phyloP scores from a whole-genome alignment of 495 filamentous ascomycete genomes.

The Pseudoneurospora amorphoporcata region DNA sequence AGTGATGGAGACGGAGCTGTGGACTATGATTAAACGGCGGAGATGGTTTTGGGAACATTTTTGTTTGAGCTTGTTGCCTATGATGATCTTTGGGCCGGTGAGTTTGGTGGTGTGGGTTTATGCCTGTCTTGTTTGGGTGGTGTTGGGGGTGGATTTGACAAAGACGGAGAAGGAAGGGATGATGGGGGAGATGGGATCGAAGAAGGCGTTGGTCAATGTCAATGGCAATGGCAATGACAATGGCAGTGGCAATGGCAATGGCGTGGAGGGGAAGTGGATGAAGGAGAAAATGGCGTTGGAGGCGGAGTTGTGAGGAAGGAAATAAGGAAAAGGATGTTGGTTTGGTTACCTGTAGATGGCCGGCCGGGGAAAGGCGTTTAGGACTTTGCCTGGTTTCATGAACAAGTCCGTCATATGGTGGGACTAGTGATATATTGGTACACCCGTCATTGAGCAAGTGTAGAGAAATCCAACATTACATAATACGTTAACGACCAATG shows the following conservation, averaged over 20 bases:
- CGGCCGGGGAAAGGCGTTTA: no score
- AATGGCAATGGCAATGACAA: no score
- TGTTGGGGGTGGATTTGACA: not conserved
- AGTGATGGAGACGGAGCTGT: constrained; percentile 27
- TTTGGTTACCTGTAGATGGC: no score
- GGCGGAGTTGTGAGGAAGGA: not conserved
- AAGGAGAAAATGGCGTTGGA: not conserved
- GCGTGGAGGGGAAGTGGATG: not conserved
- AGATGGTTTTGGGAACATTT: constrained; percentile 17
- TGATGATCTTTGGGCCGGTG: constrained; percentile 22
- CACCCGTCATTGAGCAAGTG: no score
- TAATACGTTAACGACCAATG: no score
- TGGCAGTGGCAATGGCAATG: not conserved
- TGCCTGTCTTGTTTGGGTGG: not conserved
- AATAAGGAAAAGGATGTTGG: no score
- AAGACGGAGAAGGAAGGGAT: not conserved
- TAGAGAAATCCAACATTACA: no score
- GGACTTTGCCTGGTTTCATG: no score
- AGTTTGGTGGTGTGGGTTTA: constrained; percentile 11
- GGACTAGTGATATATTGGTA: no score
- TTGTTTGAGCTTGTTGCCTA: constrained; percentile 13
- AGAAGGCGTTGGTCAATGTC: not conserved
- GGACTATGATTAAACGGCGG: constrained; percentile 22
- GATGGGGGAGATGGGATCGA: not conserved
- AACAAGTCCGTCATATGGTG: no score